Evolutionary conservation across 805 yeast species (phyloP).

Genomic region (Sugiyamaella lignohabitans): DNA sequence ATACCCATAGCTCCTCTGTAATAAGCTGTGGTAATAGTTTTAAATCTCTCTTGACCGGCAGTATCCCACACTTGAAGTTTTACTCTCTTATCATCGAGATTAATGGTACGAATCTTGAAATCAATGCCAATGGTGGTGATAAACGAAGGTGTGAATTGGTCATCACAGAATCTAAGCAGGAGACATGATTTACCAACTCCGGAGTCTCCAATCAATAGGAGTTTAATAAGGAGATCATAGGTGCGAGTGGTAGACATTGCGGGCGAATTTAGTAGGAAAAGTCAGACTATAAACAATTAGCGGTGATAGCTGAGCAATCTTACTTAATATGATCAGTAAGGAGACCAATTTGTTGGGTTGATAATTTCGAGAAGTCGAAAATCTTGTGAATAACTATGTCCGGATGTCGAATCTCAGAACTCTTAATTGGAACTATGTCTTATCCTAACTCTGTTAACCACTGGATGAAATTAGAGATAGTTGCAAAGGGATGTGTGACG

Average conservation of each 20-base stretch:
- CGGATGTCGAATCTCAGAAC: too few relatives aligned
- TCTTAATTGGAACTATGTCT: too few relatives aligned
- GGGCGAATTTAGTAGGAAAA: too few relatives aligned
- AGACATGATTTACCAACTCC: constrained; percentile 63
- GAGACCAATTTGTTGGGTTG: too few relatives aligned
- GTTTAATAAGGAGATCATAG: constrained; percentile 86
- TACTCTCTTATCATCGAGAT: constrained; percentile 84
- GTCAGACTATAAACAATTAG: too few relatives aligned
- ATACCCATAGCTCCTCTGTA: constrained; percentile 99
- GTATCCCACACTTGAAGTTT: constrained; percentile 98
- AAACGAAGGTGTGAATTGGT: constrained; percentile 92
- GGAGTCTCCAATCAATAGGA: constrained; percentile 89
- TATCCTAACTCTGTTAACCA: too few relatives aligned
- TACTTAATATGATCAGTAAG: too few relatives aligned
- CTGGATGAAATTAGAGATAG: too few relatives aligned
- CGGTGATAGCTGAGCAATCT: too few relatives aligned
- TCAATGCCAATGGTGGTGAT: constrained; percentile 98
- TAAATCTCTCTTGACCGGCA: constrained; percentile 97
- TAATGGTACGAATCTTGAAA: constrained; percentile 94
- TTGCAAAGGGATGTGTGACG: too few relatives aligned
- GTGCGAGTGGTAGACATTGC: constrained; percentile 31
- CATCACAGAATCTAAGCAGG: constrained; percentile 87
- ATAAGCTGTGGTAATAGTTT: constrained; percentile 96
- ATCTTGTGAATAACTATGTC: too few relatives aligned
- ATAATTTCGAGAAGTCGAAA: too few relatives aligned